These are phyloP conservation scores for Fragilariopsis cylindrus DNA, from an alignment of 108 stramenopile species.

Conservation along the genomic window DNA sequence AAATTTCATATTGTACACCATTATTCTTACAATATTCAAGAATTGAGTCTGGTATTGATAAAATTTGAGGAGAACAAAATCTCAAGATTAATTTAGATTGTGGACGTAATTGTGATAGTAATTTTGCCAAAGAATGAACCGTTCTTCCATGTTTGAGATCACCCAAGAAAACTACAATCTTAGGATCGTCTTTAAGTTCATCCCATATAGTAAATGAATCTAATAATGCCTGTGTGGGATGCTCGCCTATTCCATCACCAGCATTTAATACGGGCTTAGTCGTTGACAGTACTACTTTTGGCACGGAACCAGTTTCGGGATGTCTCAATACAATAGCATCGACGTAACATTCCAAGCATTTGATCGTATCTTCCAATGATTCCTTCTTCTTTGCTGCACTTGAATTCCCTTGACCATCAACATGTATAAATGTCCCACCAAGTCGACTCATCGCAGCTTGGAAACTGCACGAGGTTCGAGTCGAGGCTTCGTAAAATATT, in stretches of 20 bases:
- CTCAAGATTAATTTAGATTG: slow-evolving; percentile 35
- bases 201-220: slow-evolving; percentile 85
- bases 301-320: slow-evolving; percentile 64
- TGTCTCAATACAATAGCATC: slow-evolving; percentile 94
- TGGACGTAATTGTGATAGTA: slow-evolving; percentile 69
- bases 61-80: slow-evolving; percentile 83
- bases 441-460: slow-evolving; percentile 94
- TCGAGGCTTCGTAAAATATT: slow-evolving; percentile 95
- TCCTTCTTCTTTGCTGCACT: slow-evolving; percentile 95
- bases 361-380: slow-evolving; percentile 90
- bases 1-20: slow-evolving; percentile 64
- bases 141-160: slow-evolving; percentile 98
- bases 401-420: slow-evolving; percentile 69
- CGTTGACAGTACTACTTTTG: slow-evolving; percentile 25
- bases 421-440: slow-evolving; percentile 85
- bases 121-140: slow-evolving; percentile 91
- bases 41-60: slow-evolving; percentile 88
- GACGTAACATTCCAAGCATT: slow-evolving; percentile 87
- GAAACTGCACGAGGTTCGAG: slow-evolving; percentile 94
- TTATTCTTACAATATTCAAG: slow-evolving; percentile 59
- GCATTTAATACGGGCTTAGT: slow-evolving; percentile 91
- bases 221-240: slow-evolving; percentile 98
- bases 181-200: slow-evolving; percentile 24
- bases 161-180: slow-evolving; percentile 80
- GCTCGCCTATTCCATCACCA: slow-evolving; percentile 96